Evolutionary conservation across 345 rosid genomes (phyloP), one percentile per base, ranked within the genome.

Genomic region (Ricinus communis): DNA sequence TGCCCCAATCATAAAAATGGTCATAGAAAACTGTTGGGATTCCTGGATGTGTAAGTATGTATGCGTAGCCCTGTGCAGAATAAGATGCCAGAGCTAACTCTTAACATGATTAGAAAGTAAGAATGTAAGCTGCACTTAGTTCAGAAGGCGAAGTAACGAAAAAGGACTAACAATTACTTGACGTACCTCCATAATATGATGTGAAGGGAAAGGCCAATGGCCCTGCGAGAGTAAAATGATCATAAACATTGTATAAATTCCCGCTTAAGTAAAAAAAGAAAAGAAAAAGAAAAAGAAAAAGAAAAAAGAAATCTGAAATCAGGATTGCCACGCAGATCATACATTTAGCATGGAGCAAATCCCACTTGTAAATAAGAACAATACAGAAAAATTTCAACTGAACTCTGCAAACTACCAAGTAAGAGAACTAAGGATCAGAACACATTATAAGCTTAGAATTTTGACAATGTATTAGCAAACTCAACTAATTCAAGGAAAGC

Each of bases 41-140:
- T 64, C 97, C 95, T 1, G 98, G 98, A 79, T 93, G 98, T 27
- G 97, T 90, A 52, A 91, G 90, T 81, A 88, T 84, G 81, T 88
- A 93, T n/a, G 93, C 86, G 72, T 90, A 93, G 14, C 96, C 98
- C 97, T 90, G 83, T 41, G 73, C 11, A 22, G 28, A 71, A 21
- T 43, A 53, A 31, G 22, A 22, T 56, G 27, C 36, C 46, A 54
- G 16, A 30, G 41, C 62, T 24, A 27, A 67, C 13, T 1, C 47
- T 64, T 45, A 33, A 64, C 40, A 2, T 5, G 5, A 46, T 1
- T 1, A 15, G 67, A 21, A 15, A 43, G 40, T 43, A 60, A 36
- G 60, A 55, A 55, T 19, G 33, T 16, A 10, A 28, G 30, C 13
- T 15, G 21, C 15, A 30, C 4, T 15, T 58, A 7, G 21, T 58